Percentiles rank a stretch among this genome's conserved stretches.
Evolutionary conservation across 163 green algal species (phyloP).

Genomic region (Prototheca wickerhamii): DNA sequence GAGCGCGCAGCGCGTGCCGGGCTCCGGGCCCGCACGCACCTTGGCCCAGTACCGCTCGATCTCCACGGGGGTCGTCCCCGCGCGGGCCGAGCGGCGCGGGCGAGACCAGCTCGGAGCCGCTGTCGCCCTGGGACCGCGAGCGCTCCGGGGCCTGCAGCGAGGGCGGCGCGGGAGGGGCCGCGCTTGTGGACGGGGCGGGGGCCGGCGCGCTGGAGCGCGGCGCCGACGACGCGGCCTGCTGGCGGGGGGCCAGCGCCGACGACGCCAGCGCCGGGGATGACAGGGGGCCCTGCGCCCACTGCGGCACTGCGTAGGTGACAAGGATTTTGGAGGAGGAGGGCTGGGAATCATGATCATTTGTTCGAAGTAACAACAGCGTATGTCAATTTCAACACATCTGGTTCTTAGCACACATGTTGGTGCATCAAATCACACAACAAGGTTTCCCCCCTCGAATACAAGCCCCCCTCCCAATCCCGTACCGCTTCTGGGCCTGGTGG

Average conservation of each 20-base stretch:
- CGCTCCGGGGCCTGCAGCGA: neutral
- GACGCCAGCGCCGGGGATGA: neutral
- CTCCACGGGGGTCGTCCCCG: neutral
- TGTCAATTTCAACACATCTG: too few relatives aligned
- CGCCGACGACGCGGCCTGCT: neutral
- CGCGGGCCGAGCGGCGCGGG: neutral
- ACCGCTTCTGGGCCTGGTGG: too few relatives aligned
- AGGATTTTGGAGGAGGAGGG: neutral
- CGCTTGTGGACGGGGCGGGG: too few relatives aligned
- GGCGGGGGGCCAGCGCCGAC: too few relatives aligned
- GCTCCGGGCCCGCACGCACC: constrained; percentile 7
- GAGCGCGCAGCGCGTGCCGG: constrained; percentile 32
- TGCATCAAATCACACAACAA: too few relatives aligned
- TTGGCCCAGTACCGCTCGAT: neutral
- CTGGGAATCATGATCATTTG: neutral
- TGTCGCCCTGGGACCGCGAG: neutral
- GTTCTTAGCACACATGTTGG: too few relatives aligned
- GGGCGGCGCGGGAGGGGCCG: too few relatives aligned
- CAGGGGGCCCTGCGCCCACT: neutral
- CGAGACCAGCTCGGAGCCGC: too few relatives aligned
- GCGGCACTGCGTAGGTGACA: neutral
- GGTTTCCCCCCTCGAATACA: too few relatives aligned
- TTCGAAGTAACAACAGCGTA: too few relatives aligned
- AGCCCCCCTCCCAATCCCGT: too few relatives aligned
- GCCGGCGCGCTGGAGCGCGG: neutral